Base-by-base conservation (phyloP, 176 grass and related monocot genomes). In the Oryza coarctata region DNA sequence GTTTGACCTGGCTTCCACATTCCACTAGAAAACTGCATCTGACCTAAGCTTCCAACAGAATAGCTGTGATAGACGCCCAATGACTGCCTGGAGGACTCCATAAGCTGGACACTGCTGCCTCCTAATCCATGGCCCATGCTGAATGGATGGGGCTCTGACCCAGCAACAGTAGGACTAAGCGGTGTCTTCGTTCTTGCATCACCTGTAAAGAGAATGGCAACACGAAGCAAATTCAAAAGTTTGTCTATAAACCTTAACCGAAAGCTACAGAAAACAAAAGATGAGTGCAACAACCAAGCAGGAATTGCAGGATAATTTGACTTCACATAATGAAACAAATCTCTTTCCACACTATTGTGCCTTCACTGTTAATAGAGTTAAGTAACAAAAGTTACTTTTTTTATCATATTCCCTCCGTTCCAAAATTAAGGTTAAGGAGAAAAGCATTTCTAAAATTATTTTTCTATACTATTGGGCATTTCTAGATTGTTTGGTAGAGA, bases 1-100 rank as follows among this genome's bases (percentile, higher is more conserved):
- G 96, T 88, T 87, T 93, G 90, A 69, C 96, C 93, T 77, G 95
- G 84, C 26, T 87, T 90, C 88, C 88, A 84, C 45, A 85, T 84
- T 52, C 84, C 90, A 70, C 88, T 90, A 15, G 89, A 86, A 85
- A 88, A 93, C 71, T 94, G 96, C 88, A 95, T 99, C 86, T 99
- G 96, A 65, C 89, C 93, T 91, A 99, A 84, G 82, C 87, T 99
- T 22, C 96, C 96, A 82, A 92, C 93, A 31, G 96, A 99, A 86
- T 95, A 95, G 80, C 93, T 99, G 82, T 95, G 91, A 73, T 94
- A 88, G 12, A 82, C 89, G 61, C 91, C 87, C 78, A 89, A 83
- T 13, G 92, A 85, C 45, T 80, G 75, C 65, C 88, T 91, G 15
- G 96, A 91, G 63, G 93, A 91, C 71, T 95, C 93, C 73, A 89